Evolutionary conservation across 352 stramenopile species (phyloP), one percentile per base, ranked within the genome.

Genomic region (Globisporangium cystogenes): DNA sequence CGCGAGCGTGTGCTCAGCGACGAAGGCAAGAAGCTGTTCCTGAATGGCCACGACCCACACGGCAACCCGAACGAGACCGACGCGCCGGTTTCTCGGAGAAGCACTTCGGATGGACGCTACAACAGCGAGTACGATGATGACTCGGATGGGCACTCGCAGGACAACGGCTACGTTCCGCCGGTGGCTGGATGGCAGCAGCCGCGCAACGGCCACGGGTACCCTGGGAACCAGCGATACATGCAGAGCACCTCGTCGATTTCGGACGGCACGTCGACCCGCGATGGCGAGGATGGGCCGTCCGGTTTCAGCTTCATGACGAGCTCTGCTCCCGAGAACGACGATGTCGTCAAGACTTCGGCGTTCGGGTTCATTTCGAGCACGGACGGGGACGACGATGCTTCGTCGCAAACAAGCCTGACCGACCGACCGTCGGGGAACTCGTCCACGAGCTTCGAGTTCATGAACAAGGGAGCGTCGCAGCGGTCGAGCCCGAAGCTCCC

Each of bases 1-100:
- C 72, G 82, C 29, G 72, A 92, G 42, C 80, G 81, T 3, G 82
- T 87, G 14, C 72, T 95, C 20, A 95, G 85, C 47, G 76, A 90
- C 29, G 85, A 95, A 76, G 84, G 84, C 57, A 93, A 93, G 59
- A 74, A 78, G n/a, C 55, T 94, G 4, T 91, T 90, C 53, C 60
- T 90, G 14, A 60, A 71, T 31, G 75, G 74, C 14, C 68, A 95
- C 68, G 1, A 64, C 58, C 41, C 66, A 59, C 24, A 57, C 51
- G n/a, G 55, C 7, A 20, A 18, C 7, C 23, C 66, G 20, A 67
- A 63, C 33, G 70, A 79, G 14, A 60, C 60, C 7, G 58, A 60
- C 11, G 41, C 47, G 27, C 29, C 29, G 8, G 31, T 37, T 7
- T 60, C 44, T 48, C 53, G 64, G 40, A 53, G 64, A 41, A 56